Evolutionary conservation across 352 stramenopile genomes (phyloP), one percentile per base, ranked within the genome.

Genomic region (Hyaloperonospora arabidopsidis): DNA sequence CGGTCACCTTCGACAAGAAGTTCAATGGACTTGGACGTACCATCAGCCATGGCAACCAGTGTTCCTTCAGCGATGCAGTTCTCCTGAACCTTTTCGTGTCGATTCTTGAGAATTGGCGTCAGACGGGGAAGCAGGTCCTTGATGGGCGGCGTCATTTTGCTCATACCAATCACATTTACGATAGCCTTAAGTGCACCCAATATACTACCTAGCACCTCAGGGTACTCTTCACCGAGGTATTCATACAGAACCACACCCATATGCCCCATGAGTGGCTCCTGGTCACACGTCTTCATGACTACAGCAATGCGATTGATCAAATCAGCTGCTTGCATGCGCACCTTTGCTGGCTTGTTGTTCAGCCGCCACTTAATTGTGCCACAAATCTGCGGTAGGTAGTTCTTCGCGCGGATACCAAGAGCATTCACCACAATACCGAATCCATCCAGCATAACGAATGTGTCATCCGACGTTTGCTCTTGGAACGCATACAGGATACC

Each of bases 101-200:
- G 85, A 65, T 99, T 99, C 65, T 97, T 96, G 12, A 99, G 76
- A 63, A 99, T 99, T 28, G 97, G 97, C 25, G 97, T 99, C 21
- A 99, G 67, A 19, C 97, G 89, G 18, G 97, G 97, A n/a, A 99
- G 75, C 32, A 99, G 66, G 57, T 99, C 97, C 60, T 97, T 96
- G 70, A 99, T 98, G 0, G 97, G 96, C 57, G 97, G 97, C 32
- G 94, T 98, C 95, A 99, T 99, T 63, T 98, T 98, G 29, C 85
- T 97, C 96, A 99, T 99, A 54, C 97, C 97, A 62, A 99, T 99
- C 39, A 99, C 96, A 67, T 98, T 99, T 15, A 99, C 97, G 58
- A 99, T 99, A 10, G 94, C 92, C 59, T 98, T 97, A 15, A 99
- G 75, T 2, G 95, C 97, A 52, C 95, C 95, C 21, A 99, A 81